These are phyloP conservation scores for Colletotrichum sp. DNA, from an alignment of 2,329 filamentous ascomycete genomes.

Conservation along the genomic window DNA sequence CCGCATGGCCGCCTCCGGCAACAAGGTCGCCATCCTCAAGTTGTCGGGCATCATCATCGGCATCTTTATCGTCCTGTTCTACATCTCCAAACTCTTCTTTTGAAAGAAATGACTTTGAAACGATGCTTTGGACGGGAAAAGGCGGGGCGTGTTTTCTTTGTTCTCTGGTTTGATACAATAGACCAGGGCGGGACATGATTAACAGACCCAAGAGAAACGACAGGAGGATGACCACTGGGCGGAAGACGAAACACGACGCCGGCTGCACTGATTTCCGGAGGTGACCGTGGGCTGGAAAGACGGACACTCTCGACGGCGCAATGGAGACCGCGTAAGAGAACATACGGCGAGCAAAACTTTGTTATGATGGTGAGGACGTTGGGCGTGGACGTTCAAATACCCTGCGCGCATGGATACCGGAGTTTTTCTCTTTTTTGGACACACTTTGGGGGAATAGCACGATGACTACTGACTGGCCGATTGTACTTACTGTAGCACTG, in stretches of 20 bases:
- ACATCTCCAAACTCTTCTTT: constrained; percentile 69
- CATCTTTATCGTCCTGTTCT: constrained; percentile 77
- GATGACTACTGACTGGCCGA: not conserved
- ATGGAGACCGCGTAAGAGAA: not conserved
- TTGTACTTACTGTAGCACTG: not conserved
- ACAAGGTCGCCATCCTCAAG: constrained; percentile 90
- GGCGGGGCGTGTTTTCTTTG: not conserved
- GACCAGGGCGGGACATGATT: not conserved
- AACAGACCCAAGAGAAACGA: not conserved
- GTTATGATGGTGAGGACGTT: not conserved
- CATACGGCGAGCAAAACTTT: not conserved
- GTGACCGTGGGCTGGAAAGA: not conserved
- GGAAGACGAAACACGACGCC: not conserved
- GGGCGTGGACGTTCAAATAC: constrained; percentile 18
- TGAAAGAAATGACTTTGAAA: constrained; percentile 30
- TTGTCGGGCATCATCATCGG: constrained; percentile 83
- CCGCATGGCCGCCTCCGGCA: constrained; percentile 89
- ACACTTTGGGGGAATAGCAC: not conserved
- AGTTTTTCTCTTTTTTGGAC: not conserved
- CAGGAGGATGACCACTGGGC: not conserved
- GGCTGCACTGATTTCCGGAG: not conserved
- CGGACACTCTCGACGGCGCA: not conserved
- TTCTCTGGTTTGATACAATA: not conserved
- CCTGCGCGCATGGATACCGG: constrained; percentile 16
- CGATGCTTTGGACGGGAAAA: not conserved